Base-by-base conservation (phyloP, 441 rosid genomes). In the Jatropha multifida region DNA sequence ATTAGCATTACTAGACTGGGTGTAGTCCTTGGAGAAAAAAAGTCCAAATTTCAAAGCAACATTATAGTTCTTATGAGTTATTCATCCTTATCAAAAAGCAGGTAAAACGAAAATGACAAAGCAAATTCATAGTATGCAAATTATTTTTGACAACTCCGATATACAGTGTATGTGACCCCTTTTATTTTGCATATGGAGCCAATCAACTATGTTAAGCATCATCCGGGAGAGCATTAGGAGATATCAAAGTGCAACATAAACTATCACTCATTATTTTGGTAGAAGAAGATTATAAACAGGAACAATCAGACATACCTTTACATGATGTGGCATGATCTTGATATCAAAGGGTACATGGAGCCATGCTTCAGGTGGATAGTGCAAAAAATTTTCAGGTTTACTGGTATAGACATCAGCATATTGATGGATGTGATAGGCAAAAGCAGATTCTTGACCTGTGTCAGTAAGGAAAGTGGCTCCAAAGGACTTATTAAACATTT, bases 311-410 rank as follows among this genome's bases (percentile, higher is more conserved):
- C 74, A 71, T 82, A 95, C 99, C 98, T 95, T 95, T 64, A 90
- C 81, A 80, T 95, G 99, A 87, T 95, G 98, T 66, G 99, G 99
- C 97, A 95, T 90, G 83, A 93, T 92, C 86, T 95, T 93, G 86
- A 95, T 80, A 83, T 95, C 95, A 67, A 72, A 90, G 58, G 99
- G 97, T 48, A 77, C 92, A 77, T 92, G 93, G 79, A 92, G 93
- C 99, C 99, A 96, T 17, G 97, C 95, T 80, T 93, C 99, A 0
- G 96, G 91, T 51, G 86, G 84, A 80, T 90, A 86, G 55, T 81
- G 85, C 87, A 93, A 75, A 76, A 95, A 95, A 83, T 95, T 95
- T 84, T 95, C 98, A 3, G 96, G 93, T 79, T 92, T 93, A 74
- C 99, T 90, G 73, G 98, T 90, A 81, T 95, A 95, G 68, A 88